Evolutionary conservation across 78 protist species (phyloP).

Genomic region (Bigelowiella natans): DNA sequence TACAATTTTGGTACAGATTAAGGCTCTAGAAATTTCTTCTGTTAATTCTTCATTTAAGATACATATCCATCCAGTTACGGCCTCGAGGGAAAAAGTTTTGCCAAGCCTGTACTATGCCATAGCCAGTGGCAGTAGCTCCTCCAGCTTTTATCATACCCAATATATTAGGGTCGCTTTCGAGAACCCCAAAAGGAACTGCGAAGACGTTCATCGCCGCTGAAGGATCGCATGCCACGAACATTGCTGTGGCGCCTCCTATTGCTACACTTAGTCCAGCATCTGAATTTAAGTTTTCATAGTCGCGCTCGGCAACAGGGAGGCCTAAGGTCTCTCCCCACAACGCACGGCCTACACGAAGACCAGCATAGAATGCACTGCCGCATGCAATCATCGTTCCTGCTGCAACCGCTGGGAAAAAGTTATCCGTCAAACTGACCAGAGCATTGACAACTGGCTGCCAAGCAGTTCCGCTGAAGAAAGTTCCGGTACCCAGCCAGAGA

Average conservation of each 20-base stretch:
- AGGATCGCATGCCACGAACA: conserved; percentile 13
- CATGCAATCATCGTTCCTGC: background rate
- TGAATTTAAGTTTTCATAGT: background rate
- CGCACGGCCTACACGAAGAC: conserved; percentile 7
- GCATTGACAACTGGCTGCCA: conserved; percentile 24
- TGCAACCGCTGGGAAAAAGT: background rate
- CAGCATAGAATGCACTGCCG: conserved; percentile 10
- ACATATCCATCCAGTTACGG: conserved; percentile 20
- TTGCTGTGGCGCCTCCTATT: conserved; percentile 27
- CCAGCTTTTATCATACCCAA: conserved; percentile 3
- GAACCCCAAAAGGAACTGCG: background rate
- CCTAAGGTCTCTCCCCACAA: background rate
- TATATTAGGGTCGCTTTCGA: background rate
- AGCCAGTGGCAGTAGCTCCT: conserved; percentile 2
- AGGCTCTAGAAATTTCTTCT: too few relatives aligned
- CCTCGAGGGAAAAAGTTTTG: background rate
- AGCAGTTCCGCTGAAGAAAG: conserved; percentile 27
- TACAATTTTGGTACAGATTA: too few relatives aligned
- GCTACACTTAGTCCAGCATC: conserved; percentile 20
- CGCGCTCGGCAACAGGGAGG: background rate
- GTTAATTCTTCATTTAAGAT: background rate
- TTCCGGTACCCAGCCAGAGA: conserved; percentile 12
- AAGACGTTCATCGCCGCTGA: background rate
- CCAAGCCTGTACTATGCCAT: background rate
- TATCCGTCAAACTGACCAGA: background rate